Evolutionary conservation across 1,139 yeast species (phyloP), one percentile per base, ranked within the genome.

Genomic region (Pichia sp.): DNA sequence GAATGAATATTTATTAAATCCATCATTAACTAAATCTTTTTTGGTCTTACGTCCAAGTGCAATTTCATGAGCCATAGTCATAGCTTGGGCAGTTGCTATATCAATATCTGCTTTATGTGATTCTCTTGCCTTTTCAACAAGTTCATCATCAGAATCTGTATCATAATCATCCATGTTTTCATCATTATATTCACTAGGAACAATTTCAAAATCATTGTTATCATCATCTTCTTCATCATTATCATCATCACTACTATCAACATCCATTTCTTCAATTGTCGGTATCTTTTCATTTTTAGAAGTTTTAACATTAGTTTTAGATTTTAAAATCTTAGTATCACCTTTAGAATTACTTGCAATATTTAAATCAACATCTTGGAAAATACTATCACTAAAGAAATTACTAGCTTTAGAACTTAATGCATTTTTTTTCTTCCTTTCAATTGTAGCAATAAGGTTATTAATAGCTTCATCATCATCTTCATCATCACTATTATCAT

Each of bases 51-150:
- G 88, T 3, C 96, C 96, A 26, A 87, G 65, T 0, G 98, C 98
- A 37, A 93, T 72, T 63, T 91, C 89, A 60, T 93, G 99, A 0
- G 98, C 98, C 56, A 91, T 69, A 0, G 98, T 91, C 98, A 93
- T 93, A 6, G 96, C 96, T 62, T 88, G 95, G 1, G 85, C 95
- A 2, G 96, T 88, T 20, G 93, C 94, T 49, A 89, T 69, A 49
- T 87, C 95, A 34, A 87, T 77, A 47, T 76, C 81, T 48, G 75
- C 71, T 47, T 75, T 68, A 53, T 80, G 83, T 15, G 67, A 62
- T 48, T 66, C 69, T 16, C 67, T 67, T 30, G 63, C 63, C 42
- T 69, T 63, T 33, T 62, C 62, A 14, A 55, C 62, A 31, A 67
- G 72, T 38, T 72, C 74, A 35, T 70, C 74, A 10, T 68, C 68